phyloP scores from a whole-genome alignment of 2,329 filamentous ascomycete species.

The Chrysoporthe austroafricana region DNA sequence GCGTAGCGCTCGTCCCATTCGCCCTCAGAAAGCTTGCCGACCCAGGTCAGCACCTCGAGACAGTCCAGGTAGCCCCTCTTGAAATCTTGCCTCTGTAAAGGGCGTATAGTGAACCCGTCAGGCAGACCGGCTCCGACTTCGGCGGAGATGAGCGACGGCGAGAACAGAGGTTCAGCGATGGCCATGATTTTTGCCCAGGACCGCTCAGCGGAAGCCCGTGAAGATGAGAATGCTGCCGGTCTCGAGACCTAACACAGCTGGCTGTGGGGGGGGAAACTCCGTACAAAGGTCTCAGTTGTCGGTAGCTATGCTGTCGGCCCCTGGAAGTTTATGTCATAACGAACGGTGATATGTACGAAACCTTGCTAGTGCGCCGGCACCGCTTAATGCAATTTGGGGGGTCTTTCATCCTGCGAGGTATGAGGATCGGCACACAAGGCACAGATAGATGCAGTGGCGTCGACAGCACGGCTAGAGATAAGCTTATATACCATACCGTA shows the following conservation, averaged over 20 bases:
- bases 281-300: too few relatives aligned
- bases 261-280: too few relatives aligned
- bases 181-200: constrained; percentile 2
- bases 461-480: not conserved
- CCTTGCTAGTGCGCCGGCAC: constrained; percentile 3
- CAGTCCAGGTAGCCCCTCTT: constrained; percentile 74
- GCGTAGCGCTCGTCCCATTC: constrained; percentile 72
- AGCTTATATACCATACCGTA: not conserved
- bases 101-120: constrained; percentile 70
- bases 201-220: not conserved
- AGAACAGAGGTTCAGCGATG: constrained; percentile 56
- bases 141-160: constrained; percentile 66
- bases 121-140: constrained; percentile 65
- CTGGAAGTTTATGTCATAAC: not conserved
- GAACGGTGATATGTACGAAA: not conserved
- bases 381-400: not conserved
- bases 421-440: not conserved
- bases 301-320: not conserved
- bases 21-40: constrained; percentile 70
- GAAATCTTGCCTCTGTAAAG: constrained; percentile 71
- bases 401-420: not conserved
- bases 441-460: too few relatives aligned
- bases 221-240: not conserved
- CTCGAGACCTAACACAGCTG: too few relatives aligned
- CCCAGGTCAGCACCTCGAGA: constrained; percentile 74